Evolutionary conservation across 495 filamentous ascomycete genomes (phyloP), one percentile per base, ranked within the genome.

Genomic region (Aspergillus nanangensis): DNA sequence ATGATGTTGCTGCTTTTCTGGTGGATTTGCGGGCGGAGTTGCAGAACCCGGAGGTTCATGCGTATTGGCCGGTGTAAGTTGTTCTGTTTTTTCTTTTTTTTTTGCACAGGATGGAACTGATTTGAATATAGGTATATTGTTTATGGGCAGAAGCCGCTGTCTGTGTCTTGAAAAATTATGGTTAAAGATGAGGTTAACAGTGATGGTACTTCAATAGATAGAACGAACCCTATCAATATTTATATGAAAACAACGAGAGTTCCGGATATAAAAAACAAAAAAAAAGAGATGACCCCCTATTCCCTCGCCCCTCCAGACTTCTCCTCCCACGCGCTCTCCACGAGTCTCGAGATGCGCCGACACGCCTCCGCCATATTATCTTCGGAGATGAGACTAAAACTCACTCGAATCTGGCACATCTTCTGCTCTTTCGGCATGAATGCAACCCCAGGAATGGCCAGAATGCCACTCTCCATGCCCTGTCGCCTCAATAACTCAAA

Each of bases 131-230:
- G 43, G 17, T 45, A 45, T 21, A 23, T 45, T 19, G 43, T 45
- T 13, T 45, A 45, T 21, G 43, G 43, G 1, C 43, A 45, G 43
- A 45, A 45, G 32, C 43, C 43, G 8, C 29, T 34, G n/a, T 0
- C 9, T 18, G n/a, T 17, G 14, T 1, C 13, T 10, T 36, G 27
- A 31, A 31, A 31, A 8, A 7, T 31, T 31, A 13, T 13, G 27
- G n/a, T n/a, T n/a, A n/a, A 36, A 8, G n/a, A 8, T 9, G 2
- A 5, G 15, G n/a, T 1, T 22, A 14, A 19, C 13, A 21, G 23
- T 29, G n/a, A 25, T 25, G 10, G 8, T 10, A 27, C 22, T 46
- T 22, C 13, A 19, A 20, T 10, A 20, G 27, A 43, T 18, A 17
- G n/a, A 43, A n/a, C n/a, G n/a, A n/a, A n/a, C n/a, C n/a, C n/a